These are phyloP conservation scores for Colletotrichum nymphaeae DNA, from an alignment of 2,329 filamentous ascomycete species.

Conservation along the genomic window DNA sequence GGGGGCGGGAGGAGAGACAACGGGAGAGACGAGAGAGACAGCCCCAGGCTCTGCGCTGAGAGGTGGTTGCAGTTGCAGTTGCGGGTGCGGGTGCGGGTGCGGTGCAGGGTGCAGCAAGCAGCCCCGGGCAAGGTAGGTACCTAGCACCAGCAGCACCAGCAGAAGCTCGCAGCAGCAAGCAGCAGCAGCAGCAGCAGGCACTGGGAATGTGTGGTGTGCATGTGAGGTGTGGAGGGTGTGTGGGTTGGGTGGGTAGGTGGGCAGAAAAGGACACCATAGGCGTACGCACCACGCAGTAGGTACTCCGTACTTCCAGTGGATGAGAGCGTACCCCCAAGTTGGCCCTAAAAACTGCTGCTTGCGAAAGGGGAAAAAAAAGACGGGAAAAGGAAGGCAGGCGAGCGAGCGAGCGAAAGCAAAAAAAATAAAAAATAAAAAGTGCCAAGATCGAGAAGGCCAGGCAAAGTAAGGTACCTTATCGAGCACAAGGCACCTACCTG, in stretches of 20 bases:
- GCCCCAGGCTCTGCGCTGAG: neutral
- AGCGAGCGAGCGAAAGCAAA: neutral
- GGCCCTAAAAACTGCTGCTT: neutral
- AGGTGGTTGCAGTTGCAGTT: neutral
- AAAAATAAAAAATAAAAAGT: neutral
- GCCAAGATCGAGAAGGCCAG: neutral
- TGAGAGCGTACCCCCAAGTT: neutral
- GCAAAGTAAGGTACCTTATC: neutral
- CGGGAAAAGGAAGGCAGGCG: neutral
- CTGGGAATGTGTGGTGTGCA: slow-evolving; percentile 21
- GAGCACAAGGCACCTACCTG: neutral
- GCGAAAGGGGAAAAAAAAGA: neutral
- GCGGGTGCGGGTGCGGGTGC: neutral
- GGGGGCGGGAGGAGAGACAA: neutral
- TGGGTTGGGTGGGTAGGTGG: neutral
- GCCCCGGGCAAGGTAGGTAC: too few species aligned
- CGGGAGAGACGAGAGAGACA: neutral
- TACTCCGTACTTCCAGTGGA: too few species aligned
- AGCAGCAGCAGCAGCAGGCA: neutral
- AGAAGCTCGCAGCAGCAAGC: neutral
- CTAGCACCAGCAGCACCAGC: too few species aligned
- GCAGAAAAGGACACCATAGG: neutral
- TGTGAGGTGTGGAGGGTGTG: neutral
- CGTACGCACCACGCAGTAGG: neutral
- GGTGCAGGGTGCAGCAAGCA: neutral